Percentiles rank a stretch among this genome's conserved stretches.
These are phyloP conservation scores for Nowakowskiella sp. DNA, from an alignment of 192 early-diverging fungal species.

Conservation along the genomic window DNA sequence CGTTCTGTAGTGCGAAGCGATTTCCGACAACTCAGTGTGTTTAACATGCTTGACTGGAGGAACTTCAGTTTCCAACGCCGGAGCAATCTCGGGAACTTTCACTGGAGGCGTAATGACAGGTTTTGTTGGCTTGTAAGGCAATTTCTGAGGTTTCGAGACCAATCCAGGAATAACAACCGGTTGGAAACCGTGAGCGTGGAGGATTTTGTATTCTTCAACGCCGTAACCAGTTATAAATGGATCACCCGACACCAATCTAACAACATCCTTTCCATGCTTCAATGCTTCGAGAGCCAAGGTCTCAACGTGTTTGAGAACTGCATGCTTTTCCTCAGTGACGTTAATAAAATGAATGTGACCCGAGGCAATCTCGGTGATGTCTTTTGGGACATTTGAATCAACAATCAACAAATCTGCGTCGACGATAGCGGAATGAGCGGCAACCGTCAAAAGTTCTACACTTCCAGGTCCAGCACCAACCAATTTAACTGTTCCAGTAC, in stretches of 20 bases:
- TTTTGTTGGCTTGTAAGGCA: neutral
- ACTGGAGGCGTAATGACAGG: neutral
- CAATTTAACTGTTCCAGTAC: conserved; percentile 13
- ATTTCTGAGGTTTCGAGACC: conserved; percentile 24
- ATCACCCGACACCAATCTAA: conserved; percentile 9
- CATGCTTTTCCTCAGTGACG: neutral
- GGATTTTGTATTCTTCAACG: conserved; percentile 24
- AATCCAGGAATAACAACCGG: conserved; percentile 67
- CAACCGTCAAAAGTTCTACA: conserved; percentile 15
- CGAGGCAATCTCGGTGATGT: conserved; percentile 11
- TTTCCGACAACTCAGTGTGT: neutral
- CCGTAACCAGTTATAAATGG: neutral
- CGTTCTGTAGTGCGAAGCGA: neutral
- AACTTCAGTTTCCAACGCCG: neutral
- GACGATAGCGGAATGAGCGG: conserved; percentile 11
- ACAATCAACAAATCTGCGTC: conserved; percentile 20
- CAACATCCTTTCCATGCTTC: conserved; percentile 16
- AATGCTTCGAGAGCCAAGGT: conserved; percentile 12
- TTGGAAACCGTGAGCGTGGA: conserved; percentile 59
- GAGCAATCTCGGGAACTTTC: neutral
- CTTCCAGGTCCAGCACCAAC: conserved; percentile 12
- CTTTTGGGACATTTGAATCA: conserved; percentile 10
- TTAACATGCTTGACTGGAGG: neutral
- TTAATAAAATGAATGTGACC: conserved; percentile 10
- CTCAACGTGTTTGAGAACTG: neutral